Evolutionary conservation across 345 rosid genomes (phyloP).

Genomic region (Aquilaria yunnanensis): DNA sequence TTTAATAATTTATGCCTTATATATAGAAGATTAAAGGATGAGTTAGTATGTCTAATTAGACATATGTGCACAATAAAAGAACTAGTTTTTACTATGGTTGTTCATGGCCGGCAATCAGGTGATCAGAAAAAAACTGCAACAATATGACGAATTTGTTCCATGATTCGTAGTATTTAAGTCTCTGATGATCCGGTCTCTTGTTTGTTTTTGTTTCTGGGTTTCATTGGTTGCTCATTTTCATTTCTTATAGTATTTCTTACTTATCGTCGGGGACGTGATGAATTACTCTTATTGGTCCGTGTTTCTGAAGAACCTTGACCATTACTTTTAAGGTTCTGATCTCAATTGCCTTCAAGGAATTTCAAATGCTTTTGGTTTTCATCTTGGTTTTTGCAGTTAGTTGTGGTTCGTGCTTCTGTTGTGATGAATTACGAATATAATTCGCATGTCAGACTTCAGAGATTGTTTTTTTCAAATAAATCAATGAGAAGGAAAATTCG

Average conservation of each 20-base stretch:
- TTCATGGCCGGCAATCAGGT: constrained; percentile 5
- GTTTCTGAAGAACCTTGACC: constrained; percentile 32
- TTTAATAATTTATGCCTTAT: no score
- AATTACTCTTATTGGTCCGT: constrained; percentile 26
- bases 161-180: constrained; percentile 35
- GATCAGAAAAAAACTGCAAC: constrained; percentile 43
- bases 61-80: no score
- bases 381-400: background rate
- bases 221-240: background rate
- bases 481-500: constrained; percentile 20
- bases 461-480: constrained; percentile 10
- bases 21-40: no score
- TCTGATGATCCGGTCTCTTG: constrained; percentile 22
- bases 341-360: background rate
- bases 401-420: constrained; percentile 11
- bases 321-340: constrained; percentile 2
- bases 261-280: background rate
- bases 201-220: background rate
- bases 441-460: constrained; percentile 36
- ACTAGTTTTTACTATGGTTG: no score
- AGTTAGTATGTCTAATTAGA: no score
- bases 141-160: constrained; percentile 23
- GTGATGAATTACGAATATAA: constrained; percentile 24
- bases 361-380: background rate
- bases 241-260: background rate